phyloP scores from a whole-genome alignment of 2,329 filamentous ascomycete species.

The Phialemoniopsis sp. region DNA sequence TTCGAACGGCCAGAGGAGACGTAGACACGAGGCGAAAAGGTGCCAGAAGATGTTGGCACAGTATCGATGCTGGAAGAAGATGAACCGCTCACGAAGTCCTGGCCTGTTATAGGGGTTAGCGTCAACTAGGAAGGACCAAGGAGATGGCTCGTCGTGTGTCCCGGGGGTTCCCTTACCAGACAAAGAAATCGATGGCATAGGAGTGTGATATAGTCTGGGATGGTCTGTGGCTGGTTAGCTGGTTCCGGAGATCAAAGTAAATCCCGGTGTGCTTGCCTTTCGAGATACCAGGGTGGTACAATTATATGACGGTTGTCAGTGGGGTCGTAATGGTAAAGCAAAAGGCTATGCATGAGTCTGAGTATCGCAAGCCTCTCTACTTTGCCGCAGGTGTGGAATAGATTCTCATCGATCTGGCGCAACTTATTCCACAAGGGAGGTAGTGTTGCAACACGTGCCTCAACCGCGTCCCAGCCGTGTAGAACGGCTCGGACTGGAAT shows the following conservation, averaged over 20 bases:
- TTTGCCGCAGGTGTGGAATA: background rate
- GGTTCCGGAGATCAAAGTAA: too few species aligned
- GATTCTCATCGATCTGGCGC: background rate
- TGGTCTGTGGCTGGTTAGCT: background rate
- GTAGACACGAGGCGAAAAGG: background rate
- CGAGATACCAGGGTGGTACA: too few species aligned
- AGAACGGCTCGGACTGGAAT: conserved; percentile 1
- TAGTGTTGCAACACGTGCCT: background rate
- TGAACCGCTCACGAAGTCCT: conserved; percentile 1
- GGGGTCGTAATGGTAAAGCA: background rate
- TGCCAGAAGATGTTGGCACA: conserved; percentile 1
- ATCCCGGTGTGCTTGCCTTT: too few species aligned
- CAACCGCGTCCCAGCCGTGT: background rate
- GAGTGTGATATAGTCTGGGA: background rate
- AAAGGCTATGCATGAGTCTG: background rate
- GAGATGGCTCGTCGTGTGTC: too few species aligned
- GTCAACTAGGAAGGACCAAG: too few species aligned
- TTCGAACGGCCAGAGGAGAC: background rate
- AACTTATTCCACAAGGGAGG: background rate
- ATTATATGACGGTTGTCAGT: too few species aligned
- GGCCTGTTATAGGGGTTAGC: too few species aligned
- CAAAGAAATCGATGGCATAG: background rate
- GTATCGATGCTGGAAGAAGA: conserved; percentile 1
- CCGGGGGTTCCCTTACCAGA: background rate
- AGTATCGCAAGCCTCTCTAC: background rate